phyloP scores from a whole-genome alignment of 2,329 filamentous ascomycete genomes.

The Monosporascus sp. region DNA sequence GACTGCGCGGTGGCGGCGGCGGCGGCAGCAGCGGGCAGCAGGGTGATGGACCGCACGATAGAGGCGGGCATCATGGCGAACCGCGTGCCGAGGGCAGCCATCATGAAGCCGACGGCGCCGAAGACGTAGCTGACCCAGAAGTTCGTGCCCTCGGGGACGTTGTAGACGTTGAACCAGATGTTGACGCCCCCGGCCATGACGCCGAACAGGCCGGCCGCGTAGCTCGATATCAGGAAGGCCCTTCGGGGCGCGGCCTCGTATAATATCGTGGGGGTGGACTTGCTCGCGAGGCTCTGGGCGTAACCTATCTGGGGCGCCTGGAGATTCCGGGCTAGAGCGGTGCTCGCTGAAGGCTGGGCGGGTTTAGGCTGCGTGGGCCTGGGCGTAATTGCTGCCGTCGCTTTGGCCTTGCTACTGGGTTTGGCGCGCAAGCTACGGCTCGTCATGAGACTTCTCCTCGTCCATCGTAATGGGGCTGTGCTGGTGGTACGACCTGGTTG shows the following conservation, averaged over 20 bases:
- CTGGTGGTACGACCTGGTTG: not conserved
- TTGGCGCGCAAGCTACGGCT: not conserved
- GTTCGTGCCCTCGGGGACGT: constrained; percentile 46
- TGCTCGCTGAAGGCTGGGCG: not conserved
- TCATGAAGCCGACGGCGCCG: constrained; percentile 51
- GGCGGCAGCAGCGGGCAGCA: constrained; percentile 34
- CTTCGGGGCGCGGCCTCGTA: constrained; percentile 63
- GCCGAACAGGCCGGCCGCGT: constrained; percentile 49
- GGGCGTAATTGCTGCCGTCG: not conserved
- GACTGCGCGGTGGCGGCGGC: constrained; percentile 3
- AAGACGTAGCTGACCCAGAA: constrained; percentile 55
- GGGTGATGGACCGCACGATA: constrained; percentile 53
- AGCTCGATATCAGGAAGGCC: constrained; percentile 56
- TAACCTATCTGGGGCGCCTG: constrained; percentile 37
- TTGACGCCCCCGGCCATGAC: constrained; percentile 46
- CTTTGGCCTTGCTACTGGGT: constrained; percentile 1
- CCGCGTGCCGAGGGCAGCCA: constrained; percentile 55
- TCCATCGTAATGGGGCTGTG: not conserved
- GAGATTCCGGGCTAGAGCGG: constrained; percentile 2
- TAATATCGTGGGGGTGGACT: constrained; percentile 51
- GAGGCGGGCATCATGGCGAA: constrained; percentile 53
- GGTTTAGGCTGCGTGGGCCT: not conserved
- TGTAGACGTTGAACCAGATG: constrained; percentile 42
- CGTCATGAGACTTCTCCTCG: not conserved
- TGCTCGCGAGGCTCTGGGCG: constrained; percentile 50